These are phyloP conservation scores for Lactarius deliciosus DNA, from an alignment of 768 basidiomycete species.

Conservation along the genomic window DNA sequence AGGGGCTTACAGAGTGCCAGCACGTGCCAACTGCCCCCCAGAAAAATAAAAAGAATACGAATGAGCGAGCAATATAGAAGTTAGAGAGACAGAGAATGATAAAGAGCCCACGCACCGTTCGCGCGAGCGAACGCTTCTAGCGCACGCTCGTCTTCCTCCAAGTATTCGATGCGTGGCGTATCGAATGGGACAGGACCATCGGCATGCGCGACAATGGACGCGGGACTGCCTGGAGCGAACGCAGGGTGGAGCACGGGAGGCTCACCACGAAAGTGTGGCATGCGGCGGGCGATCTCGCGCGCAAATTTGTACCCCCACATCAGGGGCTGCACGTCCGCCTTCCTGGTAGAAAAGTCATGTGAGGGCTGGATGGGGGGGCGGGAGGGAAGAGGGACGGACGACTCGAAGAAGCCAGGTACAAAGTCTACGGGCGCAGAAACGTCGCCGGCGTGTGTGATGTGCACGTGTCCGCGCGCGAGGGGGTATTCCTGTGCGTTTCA, in stretches of 20 bases:
- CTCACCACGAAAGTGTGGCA: conserved; percentile 41
- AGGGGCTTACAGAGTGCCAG: conserved; percentile 23
- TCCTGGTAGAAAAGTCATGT: conserved; percentile 28
- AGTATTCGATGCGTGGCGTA: conserved; percentile 32
- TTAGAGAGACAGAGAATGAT: too few relatives aligned
- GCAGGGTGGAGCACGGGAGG: conserved; percentile 32
- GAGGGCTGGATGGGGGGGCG: conserved; percentile 35
- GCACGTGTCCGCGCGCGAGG: conserved; percentile 26
- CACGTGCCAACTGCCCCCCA: not conserved
- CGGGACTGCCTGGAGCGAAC: conserved; percentile 36
- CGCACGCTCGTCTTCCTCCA: conserved; percentile 31
- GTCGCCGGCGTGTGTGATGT: conserved; percentile 29
- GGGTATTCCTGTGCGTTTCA: conserved; percentile 30
- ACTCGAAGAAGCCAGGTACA: conserved; percentile 38
- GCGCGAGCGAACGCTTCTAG: conserved; percentile 34
- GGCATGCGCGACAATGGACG: conserved; percentile 22
- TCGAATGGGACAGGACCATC: conserved; percentile 31
- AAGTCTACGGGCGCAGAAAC: conserved; percentile 28
- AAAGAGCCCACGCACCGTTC: not conserved
- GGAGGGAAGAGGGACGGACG: conserved; percentile 45
- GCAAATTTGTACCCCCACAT: conserved; percentile 53
- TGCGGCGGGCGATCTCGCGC: conserved; percentile 54
- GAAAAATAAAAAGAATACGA: not conserved
- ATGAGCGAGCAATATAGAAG: too few relatives aligned
- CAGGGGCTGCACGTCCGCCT: conserved; percentile 41